A percentile compares a stretch with the other conserved stretches of the same genome.
Evolutionary conservation across 371 early-diverging fungal genomes (phyloP).

Genomic region (Mortierella sp.): DNA sequence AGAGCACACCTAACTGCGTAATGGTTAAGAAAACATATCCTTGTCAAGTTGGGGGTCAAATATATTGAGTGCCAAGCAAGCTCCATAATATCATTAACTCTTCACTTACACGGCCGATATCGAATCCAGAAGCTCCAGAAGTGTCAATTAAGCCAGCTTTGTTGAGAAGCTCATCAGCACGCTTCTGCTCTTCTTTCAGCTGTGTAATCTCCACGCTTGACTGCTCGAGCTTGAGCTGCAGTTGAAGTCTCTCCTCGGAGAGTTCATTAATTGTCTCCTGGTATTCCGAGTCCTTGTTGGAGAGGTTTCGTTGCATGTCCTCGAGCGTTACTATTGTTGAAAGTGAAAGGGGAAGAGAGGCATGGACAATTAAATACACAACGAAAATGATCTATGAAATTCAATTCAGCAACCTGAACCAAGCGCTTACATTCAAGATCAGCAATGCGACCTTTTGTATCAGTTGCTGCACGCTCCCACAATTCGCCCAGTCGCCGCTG

Average conservation of each 20-base stretch:
- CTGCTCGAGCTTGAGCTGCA: slow-evolving; percentile 39
- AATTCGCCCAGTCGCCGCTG: slow-evolving; percentile 71
- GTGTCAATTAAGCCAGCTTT: slow-evolving; percentile 43
- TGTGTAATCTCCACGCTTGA: slow-evolving; percentile 50
- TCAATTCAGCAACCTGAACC: no score
- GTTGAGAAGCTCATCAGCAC: slow-evolving; percentile 44
- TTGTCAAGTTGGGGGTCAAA: background rate
- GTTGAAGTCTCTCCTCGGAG: slow-evolving; percentile 39
- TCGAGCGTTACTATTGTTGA: slow-evolving; percentile 28
- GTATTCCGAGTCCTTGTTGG: slow-evolving; percentile 35
- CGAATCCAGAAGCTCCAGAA: slow-evolving; percentile 20
- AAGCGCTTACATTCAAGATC: slow-evolving; percentile 59
- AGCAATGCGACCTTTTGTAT: slow-evolving; percentile 61
- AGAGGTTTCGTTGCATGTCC: slow-evolving; percentile 32
- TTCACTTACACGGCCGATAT: slow-evolving; percentile 38
- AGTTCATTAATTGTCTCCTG: slow-evolving; percentile 28
- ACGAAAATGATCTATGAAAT: background rate
- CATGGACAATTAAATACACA: background rate
- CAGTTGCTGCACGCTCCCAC: slow-evolving; percentile 66
- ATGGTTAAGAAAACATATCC: background rate
- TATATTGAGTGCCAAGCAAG: no score
- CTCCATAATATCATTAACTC: background rate
- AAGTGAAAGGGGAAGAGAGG: background rate
- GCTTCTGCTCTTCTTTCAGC: slow-evolving; percentile 57
- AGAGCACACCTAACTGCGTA: slow-evolving; percentile 54